Base-by-base conservation (phyloP, 2,329 filamentous ascomycete species). In the Aciculosporium take region DNA sequence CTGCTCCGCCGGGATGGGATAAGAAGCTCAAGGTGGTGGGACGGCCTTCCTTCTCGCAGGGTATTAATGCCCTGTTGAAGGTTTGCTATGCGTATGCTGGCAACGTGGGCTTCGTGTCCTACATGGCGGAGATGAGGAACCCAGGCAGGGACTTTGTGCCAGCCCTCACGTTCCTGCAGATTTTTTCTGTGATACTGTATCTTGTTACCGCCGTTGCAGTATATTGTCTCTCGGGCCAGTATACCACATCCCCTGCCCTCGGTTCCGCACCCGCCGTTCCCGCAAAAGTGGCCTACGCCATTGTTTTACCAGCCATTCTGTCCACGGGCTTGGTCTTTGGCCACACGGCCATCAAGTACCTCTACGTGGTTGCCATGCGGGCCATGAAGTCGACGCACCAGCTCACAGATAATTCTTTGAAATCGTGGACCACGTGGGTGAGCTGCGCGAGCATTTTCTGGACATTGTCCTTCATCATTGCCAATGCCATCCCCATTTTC, bases 401-500 rank as follows among this genome's bases (percentile, higher is more conserved):
- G 46, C 53, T 60, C 47, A 62, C 59, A 1, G 45, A 49, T 33
- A 56, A 56, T 47, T 56, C 52, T 8, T 38, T 53, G 40, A 57
- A 52, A 18, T 57, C 58, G 1, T 64, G 61, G 59, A 46, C 45
- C 41, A 51, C 56, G 35, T 61, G 59, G 59, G 51, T 62, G 42
- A 49, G 47, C 18, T 53, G 55, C 39, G 57, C 55, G 30, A 58
- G 52, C 36, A 2, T 53, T 34, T 60, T 60, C 52, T 61, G 58
- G 59, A n/a, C 51, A 13, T 41, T 56, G 21, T 54, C 52, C 38
- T 62, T 62, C 47, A 42, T 59, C 42, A 45, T 62, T 24, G 59
- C 58, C 48, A 59, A 57, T 46, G 56, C 58, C 25, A 57, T 62
- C 42, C 59, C 59, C 40, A 51, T 61, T 33, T 62, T 62, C 45